Evolutionary conservation across 345 rosid genomes (phyloP).

Genomic region (Populus tremula): DNA sequence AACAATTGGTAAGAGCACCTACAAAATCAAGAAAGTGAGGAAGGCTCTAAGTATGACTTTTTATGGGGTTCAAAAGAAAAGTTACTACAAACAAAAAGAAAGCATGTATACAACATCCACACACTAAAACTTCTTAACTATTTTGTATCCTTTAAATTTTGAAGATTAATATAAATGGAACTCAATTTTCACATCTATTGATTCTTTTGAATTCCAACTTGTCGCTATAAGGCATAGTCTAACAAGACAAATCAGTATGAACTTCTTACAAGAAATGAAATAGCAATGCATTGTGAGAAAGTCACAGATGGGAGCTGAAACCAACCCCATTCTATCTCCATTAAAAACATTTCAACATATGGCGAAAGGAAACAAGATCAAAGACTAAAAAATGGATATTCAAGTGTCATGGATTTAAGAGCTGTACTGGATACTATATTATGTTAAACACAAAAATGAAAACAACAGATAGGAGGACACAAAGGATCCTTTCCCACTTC

Average conservation of each 20-base stretch:
- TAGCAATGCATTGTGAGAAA: background rate
- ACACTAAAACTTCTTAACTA: background rate
- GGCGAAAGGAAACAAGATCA: too few relatives aligned
- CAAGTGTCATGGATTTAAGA: too few relatives aligned
- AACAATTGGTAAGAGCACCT: constrained; percentile 78
- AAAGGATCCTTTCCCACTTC: background rate
- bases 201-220: background rate
- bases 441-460: background rate
- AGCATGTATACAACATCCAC: background rate
- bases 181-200: background rate
- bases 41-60: constrained; percentile 4
- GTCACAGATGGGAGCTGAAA: too few relatives aligned
- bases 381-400: too few relatives aligned
- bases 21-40: constrained; percentile 15
- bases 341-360: too few relatives aligned
- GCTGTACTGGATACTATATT: too few relatives aligned
- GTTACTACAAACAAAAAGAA: background rate
- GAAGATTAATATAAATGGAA: background rate
- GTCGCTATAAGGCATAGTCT: background rate
- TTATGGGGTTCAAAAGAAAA: background rate
- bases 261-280: background rate
- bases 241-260: background rate
- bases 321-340: background rate
- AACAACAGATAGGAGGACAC: background rate
- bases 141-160: background rate